Conservation (phyloP, 2,329 filamentous ascomycete genomes). For the Neonectria neomacrospora region DNA sequence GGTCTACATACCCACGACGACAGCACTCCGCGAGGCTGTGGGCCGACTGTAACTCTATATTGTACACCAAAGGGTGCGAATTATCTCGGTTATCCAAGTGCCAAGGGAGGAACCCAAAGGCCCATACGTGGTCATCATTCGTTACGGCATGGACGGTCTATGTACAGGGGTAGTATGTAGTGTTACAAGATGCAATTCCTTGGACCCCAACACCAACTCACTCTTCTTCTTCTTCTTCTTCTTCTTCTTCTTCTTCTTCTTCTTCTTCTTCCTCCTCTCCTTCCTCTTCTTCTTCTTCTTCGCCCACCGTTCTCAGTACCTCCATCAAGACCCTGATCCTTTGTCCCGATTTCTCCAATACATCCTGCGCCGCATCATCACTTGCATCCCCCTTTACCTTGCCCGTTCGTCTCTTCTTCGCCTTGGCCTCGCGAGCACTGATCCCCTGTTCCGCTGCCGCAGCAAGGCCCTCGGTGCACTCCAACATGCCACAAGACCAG, state of each 20-base stretch:
- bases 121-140: conserved; percentile 28
- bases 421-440: conserved; percentile 59
- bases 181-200: conserved; percentile 30
- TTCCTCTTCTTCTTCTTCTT: conserved; percentile 26
- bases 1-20: not conserved
- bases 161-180: conserved; percentile 35
- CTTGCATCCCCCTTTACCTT: conserved; percentile 47
- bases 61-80: conserved; percentile 25
- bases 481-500: conserved; percentile 50
- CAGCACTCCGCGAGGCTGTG: not conserved
- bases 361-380: conserved; percentile 56
- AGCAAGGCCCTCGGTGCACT: conserved; percentile 51
- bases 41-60: conserved; percentile 25
- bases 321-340: conserved; percentile 56
- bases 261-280: conserved; percentile 32
- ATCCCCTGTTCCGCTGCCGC: conserved; percentile 59
- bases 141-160: conserved; percentile 33
- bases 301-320: conserved; percentile 44
- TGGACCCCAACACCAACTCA: conserved; percentile 19
- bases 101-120: not conserved
- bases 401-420: conserved; percentile 54
- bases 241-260: conserved; percentile 30
- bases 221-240: conserved; percentile 26
- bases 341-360: conserved; percentile 57
- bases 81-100: conserved; percentile 4